Base-by-base conservation (phyloP, 2,329 filamentous ascomycete genomes). In the Aspergillus candidus region DNA sequence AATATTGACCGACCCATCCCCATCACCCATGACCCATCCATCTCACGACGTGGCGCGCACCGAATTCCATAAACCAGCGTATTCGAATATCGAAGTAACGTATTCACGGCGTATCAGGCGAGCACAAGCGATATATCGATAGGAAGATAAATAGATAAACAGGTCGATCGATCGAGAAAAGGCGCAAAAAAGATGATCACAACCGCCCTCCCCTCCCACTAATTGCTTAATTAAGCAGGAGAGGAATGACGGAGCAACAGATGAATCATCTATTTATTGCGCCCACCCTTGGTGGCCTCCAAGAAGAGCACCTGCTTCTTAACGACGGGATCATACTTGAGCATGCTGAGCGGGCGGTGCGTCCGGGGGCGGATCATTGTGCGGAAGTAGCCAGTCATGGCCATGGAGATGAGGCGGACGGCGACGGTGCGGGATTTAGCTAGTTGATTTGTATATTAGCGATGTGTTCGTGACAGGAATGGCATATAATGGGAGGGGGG, bases 301-400 rank as follows among this genome's bases (percentile, higher is more conserved):
- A 97, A 79, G 71, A 98, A 98, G 27, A 98, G 77, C 29, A 98
- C 93, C 72, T 95, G 86, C 75, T 91, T 88, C 68, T 89, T 86
- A 43, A 98, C 93, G 53, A 98, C 90, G 34, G 93, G 93, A 66
- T 98, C 93, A 71, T 98, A 98, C 76, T 98, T 98, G 59, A 98
- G 75, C 88, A 98, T 93, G 73, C 89, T 94, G 71, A 98, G 79
- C 44, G 94, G 90, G 35, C 84, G 77, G 51, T 89, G 78, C 27
- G 80, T 78, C 56, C 93, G 84, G 11, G 89, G 90, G 47, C 94
- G 83, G 57, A 84, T 78, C 69, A 94, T 82, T 42, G 88, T 94
- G 70, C 91, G 90, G 77, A 91, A 98, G 78, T 89, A 98, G 62
- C 93, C 93, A 18, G 93, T 98, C 84, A 95, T 84, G 66, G 93